Evolutionary conservation across 2,329 filamentous ascomycete genomes (phyloP).

Genomic region (Dothideomycetes sp.): DNA sequence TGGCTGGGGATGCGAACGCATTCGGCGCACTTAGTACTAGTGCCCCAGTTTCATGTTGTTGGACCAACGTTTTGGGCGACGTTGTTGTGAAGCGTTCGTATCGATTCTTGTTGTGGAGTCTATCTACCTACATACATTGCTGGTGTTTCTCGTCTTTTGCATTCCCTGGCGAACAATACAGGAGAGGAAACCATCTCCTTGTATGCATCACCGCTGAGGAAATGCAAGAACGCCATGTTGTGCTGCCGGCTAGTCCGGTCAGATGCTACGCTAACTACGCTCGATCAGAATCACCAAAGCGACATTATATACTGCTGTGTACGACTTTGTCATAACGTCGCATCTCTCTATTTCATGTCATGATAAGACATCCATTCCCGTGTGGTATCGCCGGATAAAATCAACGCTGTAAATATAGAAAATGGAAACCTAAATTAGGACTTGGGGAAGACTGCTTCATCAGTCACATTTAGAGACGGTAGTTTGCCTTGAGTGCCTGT

Average conservation of each 20-base stretch:
- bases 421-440: background rate
- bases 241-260: conserved; percentile 24
- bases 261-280: conserved; percentile 25
- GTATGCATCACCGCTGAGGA: no score
- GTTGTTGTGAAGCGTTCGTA: no score
- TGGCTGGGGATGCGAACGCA: no score
- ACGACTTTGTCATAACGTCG: background rate
- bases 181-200: no score
- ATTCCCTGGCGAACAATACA: no score
- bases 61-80: no score
- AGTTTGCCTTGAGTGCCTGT: conserved; percentile 31
- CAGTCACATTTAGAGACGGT: conserved; percentile 24
- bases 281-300: conserved; percentile 11
- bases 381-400: background rate
- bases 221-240: background rate
- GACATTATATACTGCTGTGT: conserved; percentile 9
- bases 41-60: no score
- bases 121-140: no score
- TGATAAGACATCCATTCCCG: conserved; percentile 1
- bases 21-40: no score
- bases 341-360: background rate
- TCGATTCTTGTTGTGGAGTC: no score
- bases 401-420: conserved; percentile 1
- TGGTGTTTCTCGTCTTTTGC: no score
- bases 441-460: background rate